Conservation (phyloP, 192 early-diverging fungal species). For the Paraglomus brasilianum region DNA sequence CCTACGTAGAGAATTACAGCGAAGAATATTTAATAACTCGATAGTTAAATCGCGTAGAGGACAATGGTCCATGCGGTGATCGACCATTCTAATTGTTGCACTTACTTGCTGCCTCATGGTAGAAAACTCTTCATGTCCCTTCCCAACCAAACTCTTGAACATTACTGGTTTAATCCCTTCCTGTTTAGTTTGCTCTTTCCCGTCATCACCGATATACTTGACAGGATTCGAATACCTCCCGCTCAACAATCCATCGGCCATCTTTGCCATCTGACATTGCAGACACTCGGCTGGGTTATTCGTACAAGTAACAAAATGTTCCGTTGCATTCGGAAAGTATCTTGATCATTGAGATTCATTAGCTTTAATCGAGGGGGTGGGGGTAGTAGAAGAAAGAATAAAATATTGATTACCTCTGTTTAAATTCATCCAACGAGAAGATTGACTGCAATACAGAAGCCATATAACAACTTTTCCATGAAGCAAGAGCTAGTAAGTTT, state of each 20-base stretch:
- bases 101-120: constrained; percentile 92
- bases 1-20: constrained; percentile 46
- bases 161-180: constrained; percentile 84
- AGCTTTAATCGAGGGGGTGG: neutral
- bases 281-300: constrained; percentile 72
- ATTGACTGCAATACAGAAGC: constrained; percentile 91
- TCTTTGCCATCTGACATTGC: constrained; percentile 88
- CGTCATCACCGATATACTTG: constrained; percentile 36
- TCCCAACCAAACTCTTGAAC: constrained; percentile 88
- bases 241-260: constrained; percentile 86
- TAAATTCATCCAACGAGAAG: constrained; percentile 74
- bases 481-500: neutral
- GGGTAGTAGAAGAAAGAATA: neutral
- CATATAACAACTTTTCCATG: constrained; percentile 85
- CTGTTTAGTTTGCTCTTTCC: constrained; percentile 54
- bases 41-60: neutral
- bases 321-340: constrained; percentile 38
- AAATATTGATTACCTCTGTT: constrained; percentile 56
- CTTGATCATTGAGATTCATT: constrained; percentile 10
- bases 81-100: neutral
- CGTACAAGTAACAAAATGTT: constrained; percentile 53
- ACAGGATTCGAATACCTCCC: constrained; percentile 79
- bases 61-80: too few relatives aligned
- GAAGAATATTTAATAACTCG: neutral
- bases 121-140: constrained; percentile 90